Conservation (phyloP, 148 eudicot species). For the Silene conica region DNA sequence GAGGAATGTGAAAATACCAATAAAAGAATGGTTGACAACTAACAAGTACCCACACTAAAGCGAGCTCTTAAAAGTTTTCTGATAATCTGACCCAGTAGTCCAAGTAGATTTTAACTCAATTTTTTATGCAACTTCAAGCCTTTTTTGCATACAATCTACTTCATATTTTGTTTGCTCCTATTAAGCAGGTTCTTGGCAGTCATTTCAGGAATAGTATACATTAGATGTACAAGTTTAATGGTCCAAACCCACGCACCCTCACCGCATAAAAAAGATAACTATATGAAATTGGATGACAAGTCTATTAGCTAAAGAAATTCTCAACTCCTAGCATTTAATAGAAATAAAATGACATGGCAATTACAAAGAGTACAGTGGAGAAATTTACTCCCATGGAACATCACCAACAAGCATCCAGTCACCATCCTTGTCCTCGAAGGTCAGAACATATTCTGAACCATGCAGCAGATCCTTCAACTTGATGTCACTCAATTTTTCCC, state of each 20-base stretch:
- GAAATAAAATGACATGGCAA: neutral
- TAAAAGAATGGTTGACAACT: too few species aligned
- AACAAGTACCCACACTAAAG: too few species aligned
- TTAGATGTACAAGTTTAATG: neutral
- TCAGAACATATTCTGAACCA: constrained; percentile 89
- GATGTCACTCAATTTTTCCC: constrained; percentile 56
- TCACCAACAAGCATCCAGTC: constrained; percentile 87
- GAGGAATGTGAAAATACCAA: too few species aligned
- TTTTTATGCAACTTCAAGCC: too few species aligned
- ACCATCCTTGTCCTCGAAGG: constrained; percentile 86
- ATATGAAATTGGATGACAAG: neutral
- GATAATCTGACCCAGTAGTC: too few species aligned
- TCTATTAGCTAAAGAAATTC: neutral
- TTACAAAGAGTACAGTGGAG: neutral
- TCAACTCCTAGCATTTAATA: neutral
- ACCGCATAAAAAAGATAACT: neutral
- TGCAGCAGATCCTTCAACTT: constrained; percentile 79
- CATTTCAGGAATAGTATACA: neutral
- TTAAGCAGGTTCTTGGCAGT: neutral
- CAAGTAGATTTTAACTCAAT: too few species aligned
- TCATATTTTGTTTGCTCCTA: too few species aligned
- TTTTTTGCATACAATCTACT: too few species aligned
- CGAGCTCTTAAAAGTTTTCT: too few species aligned
- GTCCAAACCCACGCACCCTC: too few species aligned
- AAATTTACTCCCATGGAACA: constrained; percentile 75